Base-by-base conservation (phyloP, 345 rosid genomes). In the Pistacia atlantica region DNA sequence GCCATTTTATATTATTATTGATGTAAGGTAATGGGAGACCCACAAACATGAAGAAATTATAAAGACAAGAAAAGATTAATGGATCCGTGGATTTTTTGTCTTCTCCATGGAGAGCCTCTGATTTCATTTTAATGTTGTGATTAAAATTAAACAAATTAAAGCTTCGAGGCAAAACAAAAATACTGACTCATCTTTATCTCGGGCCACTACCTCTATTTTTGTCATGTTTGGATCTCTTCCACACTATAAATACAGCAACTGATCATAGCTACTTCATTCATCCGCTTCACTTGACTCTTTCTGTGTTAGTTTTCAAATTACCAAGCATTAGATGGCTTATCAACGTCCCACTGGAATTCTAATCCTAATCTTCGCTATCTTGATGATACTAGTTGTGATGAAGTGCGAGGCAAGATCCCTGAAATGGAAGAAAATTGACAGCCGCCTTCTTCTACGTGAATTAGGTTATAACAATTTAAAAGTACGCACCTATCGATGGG, bases 401-500 rank as follows among this genome's bases (percentile, higher is more conserved):
- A 46, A 62, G 51, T 62, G 72, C 2, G 78, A 77, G 67, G 80
- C 81, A 14, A 68, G 79, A 70, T 10, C 45, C 22, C 58, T 35
- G 5, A 60, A 28, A 1, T 16, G 11, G 55, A 54, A 42, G 58
- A 38, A 67, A 20, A 67, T 55, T 1, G 56, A 74, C 35, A 65
- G 83, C 64, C 76, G 55, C 54, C 69, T 46, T 57, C 82, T 79
- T 57, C 62, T 86, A 80, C 57, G 58, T 48, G 67, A 79, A 11
- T 52, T 81, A n/a, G 83, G 86, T 7, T 79, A 79, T 58, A 35
- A 54, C 17, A 54, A 56, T 22, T 16, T 70, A 11, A 66, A 72
- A 65, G 52, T 74, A 52, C 72, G 20, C 56, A 45, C 46, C 38
- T 69, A 48, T 58, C 71, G 65, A 14, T 69, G 81, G 54, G 59